Evolutionary conservation across 176 grass and related monocot species (phyloP), one percentile per base, ranked within the genome.

Genomic region (Eleusine indica): DNA sequence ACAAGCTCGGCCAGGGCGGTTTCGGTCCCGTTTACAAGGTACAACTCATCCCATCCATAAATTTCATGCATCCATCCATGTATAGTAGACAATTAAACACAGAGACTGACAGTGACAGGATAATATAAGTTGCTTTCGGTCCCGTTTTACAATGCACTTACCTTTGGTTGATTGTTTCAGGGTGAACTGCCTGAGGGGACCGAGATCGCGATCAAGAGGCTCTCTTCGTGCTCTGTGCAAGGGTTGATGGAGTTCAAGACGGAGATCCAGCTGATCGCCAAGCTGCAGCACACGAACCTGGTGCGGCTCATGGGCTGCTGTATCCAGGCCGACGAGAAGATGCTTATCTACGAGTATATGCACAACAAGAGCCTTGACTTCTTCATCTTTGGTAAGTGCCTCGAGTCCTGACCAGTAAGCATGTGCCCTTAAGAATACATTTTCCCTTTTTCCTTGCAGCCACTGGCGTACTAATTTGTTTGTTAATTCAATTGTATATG

Each of bases 301-400:
- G 92, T 94, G 18, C 90, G 86, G 2, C 89, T 94, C 3, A 18
- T 94, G 3, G 92, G 92, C 7, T 90, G 89, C 66, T 94, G 89
- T 71, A 70, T 94, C 18, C 80, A 91, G 76, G 89, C 41, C 0
- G 83, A 89, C 1, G 90, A 94, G 92, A 94, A 94, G 86, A 74
- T 94, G 92, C 86, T 94, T 18, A 66, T 91, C 52, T 94, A 94
- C 66, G 93, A 94, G 83, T 94, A 90, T 65, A 87, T 94, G 82
- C 90, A 81, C 80, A 94, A 94, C 71, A 86, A 76, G 66, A 94
- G 93, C 71, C 68, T 94, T 7, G 90, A 94, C 18, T 88, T 29
- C 70, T 83, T 94, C 86, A 81, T 94, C 77, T 94, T 92, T 11
- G 93, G 92, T 94, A 65, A 21, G 61, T 64, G 61, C 3, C 10